These are phyloP conservation scores for Ustilago crameri DNA, from an alignment of 1,284 basidiomycete genomes.

Conservation along the genomic window DNA sequence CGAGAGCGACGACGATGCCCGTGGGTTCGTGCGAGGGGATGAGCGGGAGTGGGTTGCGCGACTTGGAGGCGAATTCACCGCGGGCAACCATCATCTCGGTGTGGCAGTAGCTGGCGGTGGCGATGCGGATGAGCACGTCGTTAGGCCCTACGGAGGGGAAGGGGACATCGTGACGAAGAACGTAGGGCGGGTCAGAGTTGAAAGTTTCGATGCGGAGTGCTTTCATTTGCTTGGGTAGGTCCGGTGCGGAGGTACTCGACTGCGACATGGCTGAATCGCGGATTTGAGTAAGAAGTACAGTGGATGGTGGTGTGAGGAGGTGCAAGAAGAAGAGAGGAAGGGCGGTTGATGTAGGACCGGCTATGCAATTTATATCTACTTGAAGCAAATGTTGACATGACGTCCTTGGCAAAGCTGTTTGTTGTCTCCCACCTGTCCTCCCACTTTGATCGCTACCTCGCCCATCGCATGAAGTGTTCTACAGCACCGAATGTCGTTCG, in stretches of 20 bases:
- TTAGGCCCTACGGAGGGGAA: conserved; percentile 18
- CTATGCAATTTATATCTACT: no score
- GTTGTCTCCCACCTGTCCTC: no score
- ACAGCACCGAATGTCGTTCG: no score
- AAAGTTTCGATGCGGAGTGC: conserved; percentile 32
- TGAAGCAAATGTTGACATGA: no score
- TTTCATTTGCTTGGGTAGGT: conserved; percentile 25
- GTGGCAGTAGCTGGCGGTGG: conserved; percentile 54
- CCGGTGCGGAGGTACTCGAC: conserved; percentile 1
- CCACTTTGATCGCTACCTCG: no score
- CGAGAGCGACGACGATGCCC: conserved; percentile 43
- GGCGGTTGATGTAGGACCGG: no score
- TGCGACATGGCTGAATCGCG: no score
- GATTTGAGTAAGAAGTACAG: background rate
- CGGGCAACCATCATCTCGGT: conserved; percentile 52
- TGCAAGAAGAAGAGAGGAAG: background rate
- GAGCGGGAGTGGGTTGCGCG: conserved; percentile 36
- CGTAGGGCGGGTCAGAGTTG: conserved; percentile 34
- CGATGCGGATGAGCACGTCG: conserved; percentile 38
- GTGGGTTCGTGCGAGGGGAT: conserved; percentile 55
- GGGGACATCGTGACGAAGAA: conserved; percentile 34
- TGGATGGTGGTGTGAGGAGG: background rate
- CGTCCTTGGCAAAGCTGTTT: no score
- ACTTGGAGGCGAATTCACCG: conserved; percentile 38
- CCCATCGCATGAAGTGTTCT: no score